Percentiles rank a stretch among this genome's conserved stretches.
Evolutionary conservation across 1,284 basidiomycete species (phyloP).

Genomic region (Malassezia brasiliensis): DNA sequence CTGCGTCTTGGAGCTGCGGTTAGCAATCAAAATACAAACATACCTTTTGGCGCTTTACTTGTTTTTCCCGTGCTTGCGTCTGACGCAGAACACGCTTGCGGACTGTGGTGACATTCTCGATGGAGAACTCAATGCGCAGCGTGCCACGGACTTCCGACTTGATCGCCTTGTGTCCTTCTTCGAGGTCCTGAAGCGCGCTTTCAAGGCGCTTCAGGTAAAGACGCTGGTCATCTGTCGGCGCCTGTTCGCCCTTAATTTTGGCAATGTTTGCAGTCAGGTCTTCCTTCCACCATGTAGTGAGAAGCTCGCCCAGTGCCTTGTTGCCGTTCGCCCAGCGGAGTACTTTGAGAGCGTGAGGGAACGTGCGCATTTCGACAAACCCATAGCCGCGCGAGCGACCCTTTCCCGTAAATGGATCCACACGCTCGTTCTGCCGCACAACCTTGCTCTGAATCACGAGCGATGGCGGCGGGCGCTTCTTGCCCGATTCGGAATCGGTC

Average conservation of each 20-base stretch:
- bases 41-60: conserved; percentile 17
- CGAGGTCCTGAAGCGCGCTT: conserved; percentile 24
- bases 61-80: conserved; percentile 26
- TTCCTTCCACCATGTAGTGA: conserved; percentile 35
- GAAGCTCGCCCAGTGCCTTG: conserved; percentile 26
- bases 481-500: conserved; percentile 39
- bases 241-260: conserved; percentile 18
- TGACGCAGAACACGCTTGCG: conserved; percentile 32
- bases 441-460: conserved; percentile 74
- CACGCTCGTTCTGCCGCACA: conserved; percentile 70
- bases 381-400: conserved; percentile 87
- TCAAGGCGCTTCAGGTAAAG: conserved; percentile 29
- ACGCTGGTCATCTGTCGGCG: conserved; percentile 21
- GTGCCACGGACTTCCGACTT: conserved; percentile 38
- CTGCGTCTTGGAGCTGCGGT: no score
- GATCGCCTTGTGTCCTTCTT: conserved; percentile 14
- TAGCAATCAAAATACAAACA: not conserved
- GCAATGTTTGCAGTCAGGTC: conserved; percentile 30
- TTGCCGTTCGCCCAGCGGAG: conserved; percentile 92
- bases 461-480: conserved; percentile 54
- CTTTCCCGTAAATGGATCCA: conserved; percentile 75
- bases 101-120: conserved; percentile 42
- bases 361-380: conserved; percentile 79
- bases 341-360: conserved; percentile 80
- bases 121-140: conserved; percentile 43